Base-by-base conservation (phyloP, 1,284 basidiomycete species). In the Binderoboletus segoi region DNA sequence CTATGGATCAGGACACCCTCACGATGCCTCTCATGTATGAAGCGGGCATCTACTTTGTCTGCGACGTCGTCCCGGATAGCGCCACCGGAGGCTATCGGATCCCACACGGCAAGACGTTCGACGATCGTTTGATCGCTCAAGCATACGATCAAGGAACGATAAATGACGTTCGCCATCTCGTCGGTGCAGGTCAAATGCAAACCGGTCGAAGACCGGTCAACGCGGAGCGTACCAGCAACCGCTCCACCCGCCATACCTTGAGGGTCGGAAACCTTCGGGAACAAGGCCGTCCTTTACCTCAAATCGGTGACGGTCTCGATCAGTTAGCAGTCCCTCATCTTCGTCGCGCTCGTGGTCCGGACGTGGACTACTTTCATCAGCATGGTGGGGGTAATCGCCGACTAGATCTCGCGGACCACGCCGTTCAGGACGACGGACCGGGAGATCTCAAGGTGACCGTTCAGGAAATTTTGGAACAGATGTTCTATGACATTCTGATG, bases 401-500 rank as follows among this genome's bases (percentile, higher is more conserved):
- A 7, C 12, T 32, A 32, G 30, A 32, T 32, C 12, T 32, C 12
- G 30, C 30, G 7, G 30, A n/a, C n/a, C n/a, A n/a, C n/a, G n/a
- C n/a, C n/a, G n/a, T n/a, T 32, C 30, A 32, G 12, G 8, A 32
- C 12, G 30, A 32, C n/a, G n/a, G n/a, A n/a, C n/a, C n/a, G n/a
- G n/a, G n/a, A n/a, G n/a, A n/a, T n/a, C 13, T 43, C 42, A 24
- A 13, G 4, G 3, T 3, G 20, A 24, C 4, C 3, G 41, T 55
- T 5, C 35, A 45, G 1, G 0, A 13, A 0, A 61, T 61, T 3
- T 32, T 61, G 24, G 51, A 61, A 5, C 59, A 61, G 20, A 11
- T 61, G 11, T 61, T 33, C 38, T 55, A 38, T 23, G 41, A 61
- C 4, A 61, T 61, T 1, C 12, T 61, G 0, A 35, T 37, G 8